Base-by-base conservation (phyloP, 2,329 filamentous ascomycete species). In the Alternaria dauci region DNA sequence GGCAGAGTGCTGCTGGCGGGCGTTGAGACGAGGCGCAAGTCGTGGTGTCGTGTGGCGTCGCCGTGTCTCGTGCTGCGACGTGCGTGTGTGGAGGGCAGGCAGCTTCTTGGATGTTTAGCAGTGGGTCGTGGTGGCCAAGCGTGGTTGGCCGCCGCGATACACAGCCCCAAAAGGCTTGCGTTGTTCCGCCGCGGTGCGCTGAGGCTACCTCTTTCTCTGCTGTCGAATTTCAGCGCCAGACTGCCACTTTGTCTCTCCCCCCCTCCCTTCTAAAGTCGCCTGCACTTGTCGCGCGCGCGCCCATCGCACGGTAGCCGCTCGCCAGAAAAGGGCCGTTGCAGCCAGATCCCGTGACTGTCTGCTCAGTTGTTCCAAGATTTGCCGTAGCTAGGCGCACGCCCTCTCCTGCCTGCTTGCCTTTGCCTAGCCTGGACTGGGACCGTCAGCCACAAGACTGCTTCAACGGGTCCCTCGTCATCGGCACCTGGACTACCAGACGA, bases 151-250 rank as follows among this genome's bases (percentile, higher is more conserved):
- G 56, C 43, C 23, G 32, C 36, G 30, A n/a, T 18, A 56, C 57
- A 59, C 57, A 59, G 57, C 57, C 57, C 57, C 55, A 46, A 58
- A 41, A 44, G 55, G 55, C 55, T 58, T 58, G 55, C 55, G 50
- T 58, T 54, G 50, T 44, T 53, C 39, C 39, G 55, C 55, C 55
- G 48, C 28, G 46, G 39, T 23, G 46, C 55, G 18, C 30, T 52
- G 39, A 44, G 46, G 28, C 54, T 50, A 5, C 18, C 30, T 36
- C 46, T 50, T 50, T 25, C 18, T 50, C 46, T 50, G 46, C 46
- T 25, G 53, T 25, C 53, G 53, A 28, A 30, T 20, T 41, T 34
- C 43, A 30, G 41, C 43, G 32, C 53, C 41, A 8, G 32, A 43
- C 28, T 46, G 28, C 32, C 52, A 38, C 5, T 30, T 36, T 18